phyloP scores from a whole-genome alignment of 2,329 filamentous ascomycete genomes.

The Sporothrix pallida region DNA sequence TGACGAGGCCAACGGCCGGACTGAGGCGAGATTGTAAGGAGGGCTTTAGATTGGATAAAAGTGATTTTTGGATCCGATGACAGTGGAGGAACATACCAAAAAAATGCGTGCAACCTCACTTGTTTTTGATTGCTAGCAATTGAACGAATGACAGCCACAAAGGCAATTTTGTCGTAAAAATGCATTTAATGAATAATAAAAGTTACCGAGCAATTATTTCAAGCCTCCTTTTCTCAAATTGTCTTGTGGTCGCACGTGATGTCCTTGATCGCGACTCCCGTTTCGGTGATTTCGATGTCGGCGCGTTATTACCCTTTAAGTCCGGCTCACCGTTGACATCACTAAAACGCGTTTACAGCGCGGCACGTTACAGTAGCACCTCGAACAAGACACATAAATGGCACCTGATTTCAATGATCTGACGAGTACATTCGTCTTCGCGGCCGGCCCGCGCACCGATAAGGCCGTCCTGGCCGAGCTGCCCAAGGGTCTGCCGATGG shows the following conservation, averaged over 20 bases:
- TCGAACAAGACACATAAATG: background rate
- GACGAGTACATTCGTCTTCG: conserved; percentile 38
- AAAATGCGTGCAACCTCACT: background rate
- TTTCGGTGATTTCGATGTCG: background rate
- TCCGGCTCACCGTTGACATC: background rate
- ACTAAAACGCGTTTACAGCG: background rate
- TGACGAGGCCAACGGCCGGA: conserved; percentile 62
- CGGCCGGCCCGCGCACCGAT: conserved; percentile 29
- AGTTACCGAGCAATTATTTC: background rate
- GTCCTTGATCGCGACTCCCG: background rate
- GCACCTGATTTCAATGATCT: conserved; percentile 34
- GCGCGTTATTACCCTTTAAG: background rate
- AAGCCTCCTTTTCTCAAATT: background rate
- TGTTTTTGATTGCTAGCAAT: background rate
- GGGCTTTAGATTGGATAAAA: no score
- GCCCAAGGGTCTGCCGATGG: conserved; percentile 36
- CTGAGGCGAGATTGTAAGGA: conserved; percentile 31
- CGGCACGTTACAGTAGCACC: background rate
- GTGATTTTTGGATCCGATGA: background rate
- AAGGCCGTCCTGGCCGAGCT: conserved; percentile 35
- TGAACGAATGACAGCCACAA: conserved; percentile 1
- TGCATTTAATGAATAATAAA: background rate
- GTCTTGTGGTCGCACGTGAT: conserved; percentile 3
- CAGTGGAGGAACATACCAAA: no score
- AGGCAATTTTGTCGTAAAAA: background rate